These are phyloP conservation scores for Noccaea caerulescens DNA, from an alignment of 345 rosid genomes.

Conservation along the genomic window DNA sequence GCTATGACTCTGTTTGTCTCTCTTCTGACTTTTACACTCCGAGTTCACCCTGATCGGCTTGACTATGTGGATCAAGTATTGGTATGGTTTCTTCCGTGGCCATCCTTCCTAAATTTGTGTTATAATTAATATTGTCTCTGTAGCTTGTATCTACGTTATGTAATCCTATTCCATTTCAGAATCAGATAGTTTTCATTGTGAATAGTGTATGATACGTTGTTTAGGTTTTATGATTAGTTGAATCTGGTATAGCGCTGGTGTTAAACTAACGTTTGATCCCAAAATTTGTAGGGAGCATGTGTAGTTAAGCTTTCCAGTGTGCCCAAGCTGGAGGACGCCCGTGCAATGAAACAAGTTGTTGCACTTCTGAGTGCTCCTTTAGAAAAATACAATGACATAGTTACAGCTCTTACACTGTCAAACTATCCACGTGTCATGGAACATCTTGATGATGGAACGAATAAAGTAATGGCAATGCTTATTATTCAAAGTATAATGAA, in stretches of 20 bases:
- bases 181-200: neutral
- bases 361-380: conserved; percentile 92
- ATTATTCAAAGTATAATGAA: conserved; percentile 89
- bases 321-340: conserved; percentile 74
- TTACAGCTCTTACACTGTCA: conserved; percentile 79
- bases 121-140: neutral
- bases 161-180: neutral
- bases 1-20: conserved; percentile 82
- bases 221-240: conserved; percentile 20
- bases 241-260: conserved; percentile 13
- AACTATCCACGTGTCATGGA: conserved; percentile 92
- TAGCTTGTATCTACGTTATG: conserved; percentile 6
- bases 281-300: conserved; percentile 69
- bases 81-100: conserved; percentile 56
- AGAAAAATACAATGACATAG: conserved; percentile 85
- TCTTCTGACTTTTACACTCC: conserved; percentile 84
- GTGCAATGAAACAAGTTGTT: conserved; percentile 87
- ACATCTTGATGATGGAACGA: conserved; percentile 81
- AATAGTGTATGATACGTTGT: conserved; percentile 9
- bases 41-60: conserved; percentile 90
- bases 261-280: conserved; percentile 18
- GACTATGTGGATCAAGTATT: conserved; percentile 93
- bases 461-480: conserved; percentile 87
- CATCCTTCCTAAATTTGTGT: conserved; percentile 1
- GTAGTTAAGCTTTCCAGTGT: conserved; percentile 66